Conservation (phyloP, 106 monocot species). For the Allium cepa region DNA sequence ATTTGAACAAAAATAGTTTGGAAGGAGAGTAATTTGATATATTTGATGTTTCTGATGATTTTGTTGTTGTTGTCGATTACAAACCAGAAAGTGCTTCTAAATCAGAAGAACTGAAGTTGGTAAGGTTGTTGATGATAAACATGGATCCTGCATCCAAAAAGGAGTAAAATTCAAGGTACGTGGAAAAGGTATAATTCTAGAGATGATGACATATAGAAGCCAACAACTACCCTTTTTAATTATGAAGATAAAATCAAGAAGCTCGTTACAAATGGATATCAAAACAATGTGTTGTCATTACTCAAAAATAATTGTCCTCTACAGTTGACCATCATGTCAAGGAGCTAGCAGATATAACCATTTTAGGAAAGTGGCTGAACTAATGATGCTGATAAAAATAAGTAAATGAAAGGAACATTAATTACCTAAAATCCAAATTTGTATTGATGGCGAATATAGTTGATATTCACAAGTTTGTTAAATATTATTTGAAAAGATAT, state of each 20-base stretch:
- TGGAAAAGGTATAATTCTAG: slow-evolving; percentile 48
- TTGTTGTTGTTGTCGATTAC: background rate
- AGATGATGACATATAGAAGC: slow-evolving; percentile 54
- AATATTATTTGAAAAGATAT: slow-evolving; percentile 66
- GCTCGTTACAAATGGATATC: slow-evolving; percentile 39
- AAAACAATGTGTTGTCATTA: slow-evolving; percentile 26
- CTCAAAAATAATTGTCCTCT: slow-evolving; percentile 66
- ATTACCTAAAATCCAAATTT: slow-evolving; percentile 65
- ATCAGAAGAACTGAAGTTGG: slow-evolving; percentile 61
- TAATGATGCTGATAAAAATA: slow-evolving; percentile 56
- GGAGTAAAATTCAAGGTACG: slow-evolving; percentile 28
- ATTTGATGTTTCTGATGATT: slow-evolving; percentile 14
- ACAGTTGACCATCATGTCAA: slow-evolving; percentile 95
- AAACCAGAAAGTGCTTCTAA: too few species aligned
- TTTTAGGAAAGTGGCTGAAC: slow-evolving; percentile 47
- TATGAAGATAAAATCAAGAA: slow-evolving; percentile 31
- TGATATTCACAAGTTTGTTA: slow-evolving; percentile 72
- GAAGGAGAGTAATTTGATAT: background rate
- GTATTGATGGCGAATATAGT: slow-evolving; percentile 98
- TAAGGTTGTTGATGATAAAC: slow-evolving; percentile 58
- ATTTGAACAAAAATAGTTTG: slow-evolving; percentile 24
- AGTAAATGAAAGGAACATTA: slow-evolving; percentile 66
- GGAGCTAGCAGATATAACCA: slow-evolving; percentile 83
- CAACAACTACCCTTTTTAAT: slow-evolving; percentile 30
- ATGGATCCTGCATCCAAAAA: slow-evolving; percentile 29